Percentiles rank a stretch among this genome's conserved stretches.
phyloP scores from a whole-genome alignment of 305 asterid genomes.

The Rubia occidens region DNA sequence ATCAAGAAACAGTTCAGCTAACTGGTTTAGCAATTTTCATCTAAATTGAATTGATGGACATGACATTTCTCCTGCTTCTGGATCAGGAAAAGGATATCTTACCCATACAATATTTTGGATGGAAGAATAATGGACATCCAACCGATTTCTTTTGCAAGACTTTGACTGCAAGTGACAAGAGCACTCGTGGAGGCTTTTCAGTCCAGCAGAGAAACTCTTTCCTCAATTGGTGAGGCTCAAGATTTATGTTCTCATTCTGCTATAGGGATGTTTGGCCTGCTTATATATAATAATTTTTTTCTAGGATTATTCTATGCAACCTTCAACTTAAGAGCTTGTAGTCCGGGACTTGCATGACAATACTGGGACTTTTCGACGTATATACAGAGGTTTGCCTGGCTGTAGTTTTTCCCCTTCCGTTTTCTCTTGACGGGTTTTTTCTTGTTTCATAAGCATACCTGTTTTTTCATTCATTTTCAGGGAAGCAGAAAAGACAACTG shows the following conservation, averaged over 20 bases:
- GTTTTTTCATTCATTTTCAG: slow-evolving; percentile 28
- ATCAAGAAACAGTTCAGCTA: not conserved
- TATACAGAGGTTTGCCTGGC: slow-evolving; percentile 57
- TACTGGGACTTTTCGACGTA: slow-evolving; percentile 89
- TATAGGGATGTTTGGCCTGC: not conserved
- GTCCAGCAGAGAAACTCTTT: slow-evolving; percentile 91
- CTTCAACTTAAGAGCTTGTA: slow-evolving; percentile 87
- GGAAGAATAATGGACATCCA: slow-evolving; percentile 72
- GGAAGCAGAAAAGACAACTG: slow-evolving; percentile 90
- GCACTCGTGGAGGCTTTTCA: slow-evolving; percentile 93
- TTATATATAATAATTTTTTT: slow-evolving; percentile 1
- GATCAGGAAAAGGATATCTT: slow-evolving; percentile 77
- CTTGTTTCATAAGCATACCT: not conserved
- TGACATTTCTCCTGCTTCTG: slow-evolving; percentile 14
- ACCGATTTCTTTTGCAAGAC: slow-evolving; percentile 90
- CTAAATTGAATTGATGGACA: slow-evolving; percentile 1
- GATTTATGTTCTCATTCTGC: slow-evolving; percentile 6
- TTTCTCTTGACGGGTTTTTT: not conserved
- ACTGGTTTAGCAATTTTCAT: not conserved
- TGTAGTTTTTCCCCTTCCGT: not conserved
- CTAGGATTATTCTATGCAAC: slow-evolving; percentile 85
- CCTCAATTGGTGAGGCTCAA: slow-evolving; percentile 55
- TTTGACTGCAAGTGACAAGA: slow-evolving; percentile 84
- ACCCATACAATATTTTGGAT: slow-evolving; percentile 76
- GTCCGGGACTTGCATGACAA: slow-evolving; percentile 86